Evolutionary conservation across 2,329 filamentous ascomycete species (phyloP).

Genomic region (Neurospora crassa): DNA sequence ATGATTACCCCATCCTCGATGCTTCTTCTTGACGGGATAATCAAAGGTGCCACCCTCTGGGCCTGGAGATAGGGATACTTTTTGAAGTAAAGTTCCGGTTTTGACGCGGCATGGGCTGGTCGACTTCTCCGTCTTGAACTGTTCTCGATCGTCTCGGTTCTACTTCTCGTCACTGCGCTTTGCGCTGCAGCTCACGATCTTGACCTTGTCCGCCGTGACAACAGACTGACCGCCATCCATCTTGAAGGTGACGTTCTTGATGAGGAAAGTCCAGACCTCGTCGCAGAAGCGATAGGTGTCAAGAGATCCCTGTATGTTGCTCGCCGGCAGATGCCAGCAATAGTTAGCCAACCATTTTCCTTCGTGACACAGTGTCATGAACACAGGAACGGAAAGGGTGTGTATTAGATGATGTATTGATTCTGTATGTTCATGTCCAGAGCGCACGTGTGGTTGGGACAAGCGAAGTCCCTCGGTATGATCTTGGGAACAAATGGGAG

Average conservation of each 20-base stretch:
- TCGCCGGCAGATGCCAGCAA: constrained; percentile 11
- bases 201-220: constrained; percentile 82
- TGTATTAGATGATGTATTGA: background rate
- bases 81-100: background rate
- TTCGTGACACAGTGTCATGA: background rate
- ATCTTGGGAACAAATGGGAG: background rate
- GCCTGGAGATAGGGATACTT: background rate
- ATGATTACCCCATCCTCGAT: background rate
- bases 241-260: constrained; percentile 99
- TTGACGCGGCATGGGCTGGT: background rate
- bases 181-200: constrained; percentile 96
- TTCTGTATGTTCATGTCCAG: background rate
- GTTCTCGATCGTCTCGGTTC: background rate
- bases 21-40: background rate
- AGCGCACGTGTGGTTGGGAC: background rate
- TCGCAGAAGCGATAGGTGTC: constrained; percentile 99
- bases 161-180: constrained; percentile 45
- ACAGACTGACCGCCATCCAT: constrained; percentile 69
- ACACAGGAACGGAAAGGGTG: background rate
- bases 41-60: background rate
- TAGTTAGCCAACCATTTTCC: constrained; percentile 1
- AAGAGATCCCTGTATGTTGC: constrained; percentile 64
- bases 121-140: background rate
- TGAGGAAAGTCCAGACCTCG: constrained; percentile 98
- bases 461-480: background rate